Conservation (phyloP, 2,329 filamentous ascomycete genomes). For the Podosphaera fusca region DNA sequence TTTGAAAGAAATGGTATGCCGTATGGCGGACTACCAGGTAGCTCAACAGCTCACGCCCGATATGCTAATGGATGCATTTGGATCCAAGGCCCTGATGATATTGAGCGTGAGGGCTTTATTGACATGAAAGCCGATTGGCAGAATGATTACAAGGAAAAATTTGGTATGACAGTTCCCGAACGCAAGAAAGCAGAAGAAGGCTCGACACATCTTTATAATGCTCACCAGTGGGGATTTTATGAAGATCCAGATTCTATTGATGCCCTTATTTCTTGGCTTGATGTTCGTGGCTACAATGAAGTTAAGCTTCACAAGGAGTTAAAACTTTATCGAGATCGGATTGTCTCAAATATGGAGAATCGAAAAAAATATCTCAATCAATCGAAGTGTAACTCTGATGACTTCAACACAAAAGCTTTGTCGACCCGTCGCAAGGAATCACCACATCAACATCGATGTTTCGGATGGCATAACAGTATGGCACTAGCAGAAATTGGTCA, state of each 20-base stretch:
- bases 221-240: slow-evolving; percentile 77
- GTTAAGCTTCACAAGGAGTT: slow-evolving; percentile 74
- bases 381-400: slow-evolving; percentile 23
- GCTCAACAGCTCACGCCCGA: slow-evolving; percentile 64
- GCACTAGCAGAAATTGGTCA: slow-evolving; percentile 34
- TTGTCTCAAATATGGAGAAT: slow-evolving; percentile 57
- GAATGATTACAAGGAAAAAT: slow-evolving; percentile 52
- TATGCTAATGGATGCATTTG: slow-evolving; percentile 92
- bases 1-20: slow-evolving; percentile 98
- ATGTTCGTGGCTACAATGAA: slow-evolving; percentile 69
- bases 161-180: slow-evolving; percentile 63
- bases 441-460: slow-evolving; percentile 33
- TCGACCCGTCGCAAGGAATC: slow-evolving; percentile 39
- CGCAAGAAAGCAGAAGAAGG: slow-evolving; percentile 76
- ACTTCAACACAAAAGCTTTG: slow-evolving; percentile 24
- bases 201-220: slow-evolving; percentile 49
- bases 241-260: slow-evolving; percentile 61
- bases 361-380: slow-evolving; percentile 48
- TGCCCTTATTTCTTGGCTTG: slow-evolving; percentile 66
- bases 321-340: slow-evolving; percentile 48
- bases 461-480: slow-evolving; percentile 41
- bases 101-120: slow-evolving; percentile 70
- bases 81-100: slow-evolving; percentile 83
- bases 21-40: slow-evolving; percentile 65
- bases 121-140: slow-evolving; percentile 50